Conservation (phyloP, 176 grass and related monocot species). For the Musa schizocarpa region DNA sequence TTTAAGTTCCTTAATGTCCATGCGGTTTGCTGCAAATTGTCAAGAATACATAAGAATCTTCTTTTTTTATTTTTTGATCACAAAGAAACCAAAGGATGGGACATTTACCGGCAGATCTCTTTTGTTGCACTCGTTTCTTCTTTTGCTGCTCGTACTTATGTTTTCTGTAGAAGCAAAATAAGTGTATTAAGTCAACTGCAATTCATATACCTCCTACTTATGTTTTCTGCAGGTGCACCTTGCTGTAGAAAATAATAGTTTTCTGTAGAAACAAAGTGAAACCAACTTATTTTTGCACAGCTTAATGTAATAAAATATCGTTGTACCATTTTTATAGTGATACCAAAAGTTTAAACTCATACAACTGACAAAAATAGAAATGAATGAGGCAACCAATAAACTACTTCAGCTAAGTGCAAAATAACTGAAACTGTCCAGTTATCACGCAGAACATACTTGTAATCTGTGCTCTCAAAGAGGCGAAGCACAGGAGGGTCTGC, state of each 20-base stretch:
- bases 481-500: constrained; percentile 83
- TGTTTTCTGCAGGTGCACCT: too few relatives aligned
- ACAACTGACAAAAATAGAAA: background rate
- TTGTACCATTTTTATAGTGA: background rate
- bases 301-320: background rate
- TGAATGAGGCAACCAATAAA: background rate
- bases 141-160: constrained; percentile 84
- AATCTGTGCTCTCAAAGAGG: constrained; percentile 64
- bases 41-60: constrained; percentile 17
- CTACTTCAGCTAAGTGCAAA: background rate
- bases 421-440: constrained; percentile 12
- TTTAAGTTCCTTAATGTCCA: constrained; percentile 81
- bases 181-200: background rate
- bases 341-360: too few relatives aligned
- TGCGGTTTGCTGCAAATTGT: constrained; percentile 45
- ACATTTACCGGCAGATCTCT: constrained; percentile 67
- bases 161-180: constrained; percentile 49
- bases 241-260: too few relatives aligned
- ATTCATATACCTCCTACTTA: too few relatives aligned
- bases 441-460: constrained; percentile 42
- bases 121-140: constrained; percentile 87
- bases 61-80: background rate
- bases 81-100: background rate
- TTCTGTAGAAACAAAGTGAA: background rate
- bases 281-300: constrained; percentile 13